Evolutionary conservation across 176 grass and related monocot species (phyloP).

Genomic region (Neostapfia colusana): DNA sequence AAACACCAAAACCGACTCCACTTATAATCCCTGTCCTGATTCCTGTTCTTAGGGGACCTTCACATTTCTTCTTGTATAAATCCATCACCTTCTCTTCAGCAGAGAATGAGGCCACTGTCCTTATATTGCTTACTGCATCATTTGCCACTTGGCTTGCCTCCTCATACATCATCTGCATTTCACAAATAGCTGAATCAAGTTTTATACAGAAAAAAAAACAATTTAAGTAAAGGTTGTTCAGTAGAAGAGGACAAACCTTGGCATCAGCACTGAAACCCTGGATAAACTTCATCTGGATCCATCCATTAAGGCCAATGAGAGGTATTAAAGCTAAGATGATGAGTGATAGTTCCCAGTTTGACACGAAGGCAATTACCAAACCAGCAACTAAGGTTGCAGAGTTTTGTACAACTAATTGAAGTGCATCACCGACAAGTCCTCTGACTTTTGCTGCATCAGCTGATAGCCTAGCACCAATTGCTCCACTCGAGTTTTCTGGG

Average conservation of each 20-base stretch:
- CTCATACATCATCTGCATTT: constrained; percentile 84
- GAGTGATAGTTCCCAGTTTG: constrained; percentile 82
- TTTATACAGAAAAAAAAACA: constrained; percentile 21
- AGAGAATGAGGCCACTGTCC: constrained; percentile 83
- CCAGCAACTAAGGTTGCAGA: constrained; percentile 72
- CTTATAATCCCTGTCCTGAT: constrained; percentile 87
- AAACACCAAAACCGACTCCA: constrained; percentile 81
- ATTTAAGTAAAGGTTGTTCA: background rate
- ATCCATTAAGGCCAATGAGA: constrained; percentile 87
- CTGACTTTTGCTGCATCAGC: constrained; percentile 80
- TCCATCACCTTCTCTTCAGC: constrained; percentile 88
- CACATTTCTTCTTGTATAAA: constrained; percentile 87
- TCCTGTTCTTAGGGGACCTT: constrained; percentile 71
- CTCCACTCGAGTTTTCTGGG: constrained; percentile 82
- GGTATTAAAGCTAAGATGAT: constrained; percentile 87
- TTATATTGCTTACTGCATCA: constrained; percentile 87
- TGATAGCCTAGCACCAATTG: constrained; percentile 77
- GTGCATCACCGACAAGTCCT: constrained; percentile 82
- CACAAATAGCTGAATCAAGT: constrained; percentile 29
- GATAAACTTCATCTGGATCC: constrained; percentile 88
- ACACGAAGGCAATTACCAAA: constrained; percentile 74
- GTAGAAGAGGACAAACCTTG: constrained; percentile 54
- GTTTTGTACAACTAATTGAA: constrained; percentile 84
- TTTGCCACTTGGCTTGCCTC: constrained; percentile 93
- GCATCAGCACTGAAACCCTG: constrained; percentile 88